Percentiles rank a stretch among this genome's conserved stretches.
Evolutionary conservation across 1,284 basidiomycete species (phyloP).

Genomic region (Ceratobasidium sp.): DNA sequence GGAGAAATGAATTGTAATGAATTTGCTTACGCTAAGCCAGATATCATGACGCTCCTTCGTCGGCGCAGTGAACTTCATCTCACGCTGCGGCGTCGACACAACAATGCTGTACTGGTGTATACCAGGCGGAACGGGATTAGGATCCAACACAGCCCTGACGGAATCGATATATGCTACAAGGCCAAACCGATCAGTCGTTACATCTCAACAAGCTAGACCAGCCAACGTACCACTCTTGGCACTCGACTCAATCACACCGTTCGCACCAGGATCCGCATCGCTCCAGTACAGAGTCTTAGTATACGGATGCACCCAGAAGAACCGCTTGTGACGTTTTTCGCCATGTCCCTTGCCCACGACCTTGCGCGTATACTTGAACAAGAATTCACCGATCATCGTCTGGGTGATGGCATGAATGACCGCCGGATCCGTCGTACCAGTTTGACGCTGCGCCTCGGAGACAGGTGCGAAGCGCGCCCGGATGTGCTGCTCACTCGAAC

Average conservation of each 20-base stretch:
- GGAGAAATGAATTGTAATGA: constrained; percentile 17
- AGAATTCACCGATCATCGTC: constrained; percentile 99
- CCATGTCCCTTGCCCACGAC: constrained; percentile 92
- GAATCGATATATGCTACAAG: constrained; percentile 92
- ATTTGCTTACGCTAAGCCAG: constrained; percentile 83
- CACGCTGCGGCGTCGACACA: constrained; percentile 90
- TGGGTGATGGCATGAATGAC: constrained; percentile 97
- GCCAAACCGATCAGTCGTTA: neutral
- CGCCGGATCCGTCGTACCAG: constrained; percentile 77
- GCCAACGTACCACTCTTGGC: constrained; percentile 90
- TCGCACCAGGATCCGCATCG: constrained; percentile 89
- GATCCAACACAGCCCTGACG: constrained; percentile 89
- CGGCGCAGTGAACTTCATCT: constrained; percentile 97
- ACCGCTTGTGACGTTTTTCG: constrained; percentile 90
- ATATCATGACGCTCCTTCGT: constrained; percentile 96
- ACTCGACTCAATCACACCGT: constrained; percentile 86
- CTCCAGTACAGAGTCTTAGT: constrained; percentile 99
- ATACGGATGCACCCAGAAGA: constrained; percentile 99
- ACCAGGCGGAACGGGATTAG: constrained; percentile 92
- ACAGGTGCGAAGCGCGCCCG: constrained; percentile 48
- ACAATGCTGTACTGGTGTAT: constrained; percentile 93
- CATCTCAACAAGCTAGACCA: neutral
- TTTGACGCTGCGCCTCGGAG: constrained; percentile 11
- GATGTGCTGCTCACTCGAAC: constrained; percentile 61
- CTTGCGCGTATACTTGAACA: constrained; percentile 96